Evolutionary conservation across 2,329 filamentous ascomycete species (phyloP), one percentile per base, ranked within the genome.

Genomic region (Hypoxylon sp.): DNA sequence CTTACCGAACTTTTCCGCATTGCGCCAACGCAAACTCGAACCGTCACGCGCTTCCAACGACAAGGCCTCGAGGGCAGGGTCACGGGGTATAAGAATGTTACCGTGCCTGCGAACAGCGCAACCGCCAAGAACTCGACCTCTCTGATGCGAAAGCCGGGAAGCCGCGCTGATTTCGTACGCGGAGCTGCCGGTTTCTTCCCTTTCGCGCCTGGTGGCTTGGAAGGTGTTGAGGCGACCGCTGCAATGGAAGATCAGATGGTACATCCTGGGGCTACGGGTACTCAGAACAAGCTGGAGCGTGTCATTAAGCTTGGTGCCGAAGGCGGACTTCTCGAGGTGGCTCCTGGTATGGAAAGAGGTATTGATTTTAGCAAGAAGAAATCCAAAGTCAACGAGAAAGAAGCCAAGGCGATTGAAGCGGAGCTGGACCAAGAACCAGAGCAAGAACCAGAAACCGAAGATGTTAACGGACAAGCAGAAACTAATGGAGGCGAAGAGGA

Each of bases 61-160:
- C 93, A 97, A 80, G 96, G 96, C 5, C 86, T 98, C 13, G 94
- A 98, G 80, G 96, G 96, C 21, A 88, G 91, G 57, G 95, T 99
- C 23, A 97, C 93, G 7, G 94, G 94, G 55, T 98, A 99, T 80
- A 92, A 91, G 76, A 96, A 98, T 78, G 93, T 98, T 55, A 98
- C 96, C 0, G 90, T 98, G 7, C 93, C 95, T 4, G 93, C 93
- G 34, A 92, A 90, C 75, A 97, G 92, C 74, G 93, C 92, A 14
- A 98, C 93, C 14, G 95, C 94, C 51, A 99, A 98, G 81, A 97
- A 97, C 76, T 98, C 94, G 2, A 98, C 94, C 0, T 97, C 94
- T 4, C 84, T 98, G 43, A 83, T 92, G 14, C 88, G 96, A 49
- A 97, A 97, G 76, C 95, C 95, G 2, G 95, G 93, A 13, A 90